Evolutionary conservation across 1,139 yeast species (phyloP), one percentile per base, ranked within the genome.

Genomic region (Meyerozyma guilliermondii): DNA sequence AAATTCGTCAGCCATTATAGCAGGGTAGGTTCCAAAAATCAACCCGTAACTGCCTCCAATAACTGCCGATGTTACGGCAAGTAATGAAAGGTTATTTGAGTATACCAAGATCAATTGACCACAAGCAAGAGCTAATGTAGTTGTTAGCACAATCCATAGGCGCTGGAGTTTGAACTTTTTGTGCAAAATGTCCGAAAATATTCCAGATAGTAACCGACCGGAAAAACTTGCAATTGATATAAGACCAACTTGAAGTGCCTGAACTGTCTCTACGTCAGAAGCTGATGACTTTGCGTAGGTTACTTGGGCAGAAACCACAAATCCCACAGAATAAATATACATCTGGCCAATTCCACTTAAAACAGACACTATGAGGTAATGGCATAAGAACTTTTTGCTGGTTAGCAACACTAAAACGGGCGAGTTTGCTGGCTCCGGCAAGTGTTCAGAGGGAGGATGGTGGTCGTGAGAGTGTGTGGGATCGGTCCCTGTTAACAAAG

Each of bases 251-350:
- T 72, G 77, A 10, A 71, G 43, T 6, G 77, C 76, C 48, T 72
- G 78, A n/a, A 67, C 50, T 6, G 65, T 54, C 2, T 68, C 70
- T 1, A 68, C 62, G 7, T 18, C 36, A 7, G 8, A 17, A 9
- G 23, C 4, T 5, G 36, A 20, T 22, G 39, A 40, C 24, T 44
- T 50, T 10, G 50, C 54, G 46, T 60, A 61, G 38, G 62, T 56
- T 40, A 58, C 60, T 45, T 71, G 76, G 4, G 77, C 76, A 2
- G 64, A 60, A 5, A 67, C 74, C 22, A 72, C 60, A 46, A 70
- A 72, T 1, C 78, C 78, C 7, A 72, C 68, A 1, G 71, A 61
- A 48, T 62, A 72, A 37, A 72, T 71, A 46, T 72, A 72, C 60
- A 65, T 69, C 49, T 71, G 77, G 28, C 74, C 65, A 23, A 65